Base-by-base conservation (phyloP, 768 basidiomycete species). In the Rickenella mellea region DNA sequence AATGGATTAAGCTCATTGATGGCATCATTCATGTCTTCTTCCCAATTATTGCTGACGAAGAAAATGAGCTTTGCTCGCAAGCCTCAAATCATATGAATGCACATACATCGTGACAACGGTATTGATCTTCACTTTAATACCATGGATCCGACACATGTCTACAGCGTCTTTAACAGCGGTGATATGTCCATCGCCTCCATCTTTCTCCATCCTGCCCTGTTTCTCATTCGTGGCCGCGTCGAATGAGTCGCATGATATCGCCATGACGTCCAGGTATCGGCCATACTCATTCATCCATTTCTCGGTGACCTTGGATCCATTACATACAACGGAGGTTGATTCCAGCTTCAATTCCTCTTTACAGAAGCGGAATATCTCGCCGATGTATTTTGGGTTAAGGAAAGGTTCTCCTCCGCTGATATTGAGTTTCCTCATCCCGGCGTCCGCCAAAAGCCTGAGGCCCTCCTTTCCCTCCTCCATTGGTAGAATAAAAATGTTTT, bases 281-380 rank as follows among this genome's bases (percentile, higher is more conserved):
- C 67, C 64, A 24, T 66, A 68, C 5, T 51, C 53, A 30, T 64
- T 60, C 15, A 68, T 26, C 66, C 67, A 68, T 42, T 54, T 60
- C 37, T 66, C 60, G 0, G 65, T 67, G 21, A 68, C 68, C 50
- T 64, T 68, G 9, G 64, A 67, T 0, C 62, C 64, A 33, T 62
- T 62, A 50, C 41, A 57, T 24, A 62, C 59, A 17, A 62, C 55
- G 6, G 59, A 57, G 25, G 57, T 63, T 5, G 64, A 60, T 29
- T 65, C 64, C 24, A 68, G 42, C 1, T 42, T 26, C 1, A 67
- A 55, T 5, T 65, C 61, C 21, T 65, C 61, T 42, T 65, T 65
- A 41, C 62, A 62, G 37, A 54, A 63, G 2, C 56, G 54, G 51
- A 68, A 63, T 0, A 65, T 43, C 27, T 64, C 64, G 0, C 67